These are phyloP conservation scores for Kwoniella sp. DNA, from an alignment of 768 basidiomycete species.

Conservation along the genomic window DNA sequence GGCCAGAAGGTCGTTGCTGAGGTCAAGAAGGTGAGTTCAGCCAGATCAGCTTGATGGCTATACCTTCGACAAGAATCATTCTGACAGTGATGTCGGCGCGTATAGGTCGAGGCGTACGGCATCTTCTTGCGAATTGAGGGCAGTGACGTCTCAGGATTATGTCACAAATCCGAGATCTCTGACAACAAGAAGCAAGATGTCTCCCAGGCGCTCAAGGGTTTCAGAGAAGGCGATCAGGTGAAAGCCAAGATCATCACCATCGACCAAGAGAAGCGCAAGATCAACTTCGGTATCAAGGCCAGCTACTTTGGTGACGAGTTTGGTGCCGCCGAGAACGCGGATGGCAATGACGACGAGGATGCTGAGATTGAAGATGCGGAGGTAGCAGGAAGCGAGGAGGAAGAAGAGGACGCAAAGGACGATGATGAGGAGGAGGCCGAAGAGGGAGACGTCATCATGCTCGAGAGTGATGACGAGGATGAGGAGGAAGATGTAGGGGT, in stretches of 20 bases:
- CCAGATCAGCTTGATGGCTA: too few relatives aligned
- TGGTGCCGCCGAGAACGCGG: constrained; percentile 57
- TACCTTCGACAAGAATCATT: too few relatives aligned
- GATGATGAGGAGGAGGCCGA: constrained; percentile 44
- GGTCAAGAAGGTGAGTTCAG: constrained; percentile 63
- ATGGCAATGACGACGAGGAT: constrained; percentile 40
- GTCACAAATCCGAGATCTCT: constrained; percentile 93
- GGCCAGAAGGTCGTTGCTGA: constrained; percentile 79
- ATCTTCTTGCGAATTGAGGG: constrained; percentile 89
- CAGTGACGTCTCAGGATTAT: constrained; percentile 81
- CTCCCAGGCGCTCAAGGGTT: constrained; percentile 72
- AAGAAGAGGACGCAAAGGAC: constrained; percentile 47
- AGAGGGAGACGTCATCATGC: constrained; percentile 56
- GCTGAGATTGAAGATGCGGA: constrained; percentile 40
- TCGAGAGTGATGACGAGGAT: constrained; percentile 47
- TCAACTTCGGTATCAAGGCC: constrained; percentile 81
- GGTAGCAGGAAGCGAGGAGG: constrained; percentile 38
- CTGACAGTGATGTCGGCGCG: too few relatives aligned
- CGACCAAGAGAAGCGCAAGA: constrained; percentile 75
- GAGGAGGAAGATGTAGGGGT: constrained; percentile 52
- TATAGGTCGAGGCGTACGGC: constrained; percentile 75
- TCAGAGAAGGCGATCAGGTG: constrained; percentile 83
- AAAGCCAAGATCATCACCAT: constrained; percentile 74
- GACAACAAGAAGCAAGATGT: constrained; percentile 84
- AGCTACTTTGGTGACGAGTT: constrained; percentile 74